A percentile compares a stretch with the other conserved stretches of the same genome.
Evolutionary conservation across 129 eudicot species (phyloP).

Genomic region (Pseudognaphalium luteoalbum): DNA sequence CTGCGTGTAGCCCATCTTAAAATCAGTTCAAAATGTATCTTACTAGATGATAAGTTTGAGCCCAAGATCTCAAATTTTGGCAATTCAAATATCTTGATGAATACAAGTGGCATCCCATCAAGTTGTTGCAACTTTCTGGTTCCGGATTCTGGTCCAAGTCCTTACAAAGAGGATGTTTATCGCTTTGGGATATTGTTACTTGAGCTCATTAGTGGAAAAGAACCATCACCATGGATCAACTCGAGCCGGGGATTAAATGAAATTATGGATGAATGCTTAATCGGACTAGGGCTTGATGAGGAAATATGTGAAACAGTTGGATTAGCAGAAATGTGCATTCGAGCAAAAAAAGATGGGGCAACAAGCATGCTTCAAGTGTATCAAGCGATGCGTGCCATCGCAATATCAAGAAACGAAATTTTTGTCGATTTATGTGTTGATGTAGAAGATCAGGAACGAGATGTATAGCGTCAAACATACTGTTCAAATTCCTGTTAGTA

Average conservation of each 20-base stretch:
- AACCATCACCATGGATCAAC: background rate
- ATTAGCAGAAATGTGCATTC: constrained; percentile 32
- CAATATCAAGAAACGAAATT: constrained; percentile 33
- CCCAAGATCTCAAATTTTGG: constrained; percentile 61
- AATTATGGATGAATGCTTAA: constrained; percentile 19
- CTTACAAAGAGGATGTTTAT: constrained; percentile 74
- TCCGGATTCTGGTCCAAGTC: constrained; percentile 38
- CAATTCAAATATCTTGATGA: constrained; percentile 41
- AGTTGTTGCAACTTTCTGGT: constrained; percentile 23
- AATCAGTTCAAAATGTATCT: constrained; percentile 50
- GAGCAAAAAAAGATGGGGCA: constrained; percentile 3
- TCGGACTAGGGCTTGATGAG: constrained; percentile 22
- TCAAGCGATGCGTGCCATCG: constrained; percentile 23
- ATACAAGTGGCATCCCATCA: constrained; percentile 29
- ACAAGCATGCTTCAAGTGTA: constrained; percentile 33
- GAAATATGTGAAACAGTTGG: constrained; percentile 19
- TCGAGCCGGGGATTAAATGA: background rate
- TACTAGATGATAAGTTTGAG: constrained; percentile 48
- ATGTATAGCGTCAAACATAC: background rate
- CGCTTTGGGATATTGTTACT: constrained; percentile 79
- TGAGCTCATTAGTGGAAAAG: constrained; percentile 59
- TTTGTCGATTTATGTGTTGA: background rate
- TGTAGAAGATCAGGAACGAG: background rate
- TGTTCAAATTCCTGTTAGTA: background rate
- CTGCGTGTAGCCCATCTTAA: constrained; percentile 44